Conservation (phyloP, 2,329 filamentous ascomycete genomes). For the Sphaerulina vaccinii region DNA sequence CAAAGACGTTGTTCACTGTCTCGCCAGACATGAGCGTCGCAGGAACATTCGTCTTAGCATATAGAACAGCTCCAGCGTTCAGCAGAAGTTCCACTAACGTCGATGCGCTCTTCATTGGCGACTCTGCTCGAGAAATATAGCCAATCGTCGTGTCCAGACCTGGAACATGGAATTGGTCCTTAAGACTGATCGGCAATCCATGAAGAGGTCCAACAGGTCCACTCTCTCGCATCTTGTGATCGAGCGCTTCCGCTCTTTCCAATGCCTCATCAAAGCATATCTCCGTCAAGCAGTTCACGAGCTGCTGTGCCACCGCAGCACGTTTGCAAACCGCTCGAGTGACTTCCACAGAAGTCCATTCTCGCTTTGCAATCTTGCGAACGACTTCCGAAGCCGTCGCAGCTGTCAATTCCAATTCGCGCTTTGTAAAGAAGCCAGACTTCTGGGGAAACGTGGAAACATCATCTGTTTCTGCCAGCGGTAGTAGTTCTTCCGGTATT, state of each 20-base stretch:
- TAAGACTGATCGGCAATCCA: conserved; percentile 57
- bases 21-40: conserved; percentile 50
- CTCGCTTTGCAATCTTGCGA: conserved; percentile 12
- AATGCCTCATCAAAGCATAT: conserved; percentile 46
- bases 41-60: conserved; percentile 57
- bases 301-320: conserved; percentile 36
- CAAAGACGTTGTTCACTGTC: conserved; percentile 41
- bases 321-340: conserved; percentile 44
- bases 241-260: conserved; percentile 26
- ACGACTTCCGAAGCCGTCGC: conserved; percentile 37
- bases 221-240: conserved; percentile 28
- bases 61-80: conserved; percentile 49
- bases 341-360: conserved; percentile 16
- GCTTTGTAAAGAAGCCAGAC: conserved; percentile 14
- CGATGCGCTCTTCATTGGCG: conserved; percentile 40
- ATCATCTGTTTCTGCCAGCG: neutral
- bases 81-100: conserved; percentile 47
- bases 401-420: conserved; percentile 57
- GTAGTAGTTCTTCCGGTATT: neutral
- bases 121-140: conserved; percentile 10
- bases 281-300: conserved; percentile 35
- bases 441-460: conserved; percentile 20
- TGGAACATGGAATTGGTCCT: conserved; percentile 40
- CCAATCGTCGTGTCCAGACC: conserved; percentile 21
- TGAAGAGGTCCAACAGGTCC: conserved; percentile 45